Base-by-base conservation (phyloP, 169 alveolate genomes). In the Eimeria necatrix region DNA sequence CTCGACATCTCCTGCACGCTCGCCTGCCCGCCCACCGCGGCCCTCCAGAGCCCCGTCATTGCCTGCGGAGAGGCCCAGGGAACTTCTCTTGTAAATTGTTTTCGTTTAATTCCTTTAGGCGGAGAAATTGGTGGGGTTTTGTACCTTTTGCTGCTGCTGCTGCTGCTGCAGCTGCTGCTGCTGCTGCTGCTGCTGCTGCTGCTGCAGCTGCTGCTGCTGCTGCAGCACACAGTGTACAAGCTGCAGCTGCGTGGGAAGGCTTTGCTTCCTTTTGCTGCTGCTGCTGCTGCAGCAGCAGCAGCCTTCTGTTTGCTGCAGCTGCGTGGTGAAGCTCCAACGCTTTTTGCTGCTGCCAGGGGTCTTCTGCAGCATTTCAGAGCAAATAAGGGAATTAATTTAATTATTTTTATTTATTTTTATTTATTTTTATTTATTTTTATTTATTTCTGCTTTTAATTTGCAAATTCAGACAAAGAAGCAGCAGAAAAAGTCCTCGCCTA, bases 21-120 rank as follows among this genome's bases (percentile, higher is more conserved):
- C 16, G 26, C 88, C n/a, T 78, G 88, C 70, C 18, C 88, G 20
- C 88, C 70, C 7, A 78, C 88, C 20, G 88, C 88, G 32, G 70
- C 88, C 26, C 26, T 78, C 4, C 70, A 78, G 48, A 78, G 88
- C 70, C 51, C 70, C 46, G 88, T 78, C 4, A 78, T 78, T 46
- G 59, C 59, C 48, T 78, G 88, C 59, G 88, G 88, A 49, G 88
- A 78, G 18, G 88, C 88, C n/a, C 88, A 51, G n/a, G 88, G 88
- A 7, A 46, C 7, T 78, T 78, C 88, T 5, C 48, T 78, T 5
- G 5, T 78, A 51, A 78, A 78, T 49, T 78, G 88, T 78, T 78
- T 51, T 49, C 68, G 88, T 2, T 8, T 78, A 20, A 49, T 78
- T n/a, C 68, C 88, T 8, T 22, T 78, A 26, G 88, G 88, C 12